phyloP scores from a whole-genome alignment of 73 alveolate species.

The Halteria grandinella region DNA sequence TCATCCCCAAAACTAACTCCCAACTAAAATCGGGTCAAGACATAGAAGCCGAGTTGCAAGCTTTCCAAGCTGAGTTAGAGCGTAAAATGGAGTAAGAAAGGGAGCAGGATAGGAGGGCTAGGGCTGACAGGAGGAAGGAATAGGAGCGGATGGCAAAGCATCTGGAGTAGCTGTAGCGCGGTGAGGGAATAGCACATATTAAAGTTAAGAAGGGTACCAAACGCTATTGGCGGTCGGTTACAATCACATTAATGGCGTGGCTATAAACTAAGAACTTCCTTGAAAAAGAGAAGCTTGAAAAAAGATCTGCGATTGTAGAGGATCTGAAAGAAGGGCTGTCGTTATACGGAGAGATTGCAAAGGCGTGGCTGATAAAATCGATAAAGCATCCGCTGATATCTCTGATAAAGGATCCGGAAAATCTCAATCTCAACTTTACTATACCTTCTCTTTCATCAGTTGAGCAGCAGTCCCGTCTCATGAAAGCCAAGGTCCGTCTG shows the following conservation, averaged over 20 bases:
- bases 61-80: too few relatives aligned
- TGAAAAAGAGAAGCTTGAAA: not conserved
- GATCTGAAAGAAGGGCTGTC: not conserved
- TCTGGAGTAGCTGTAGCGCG: too few relatives aligned
- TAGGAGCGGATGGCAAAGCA: too few relatives aligned
- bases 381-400: conserved; percentile 17
- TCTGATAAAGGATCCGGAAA: not conserved
- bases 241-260: conserved; percentile 8
- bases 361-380: conserved; percentile 37
- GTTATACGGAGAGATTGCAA: conserved; percentile 1
- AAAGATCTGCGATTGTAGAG: not conserved
- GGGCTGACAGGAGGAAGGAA: too few relatives aligned
- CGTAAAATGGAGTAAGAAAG: too few relatives aligned
- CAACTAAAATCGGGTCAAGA: too few relatives aligned
- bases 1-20: too few relatives aligned
- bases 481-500: conserved; percentile 6
- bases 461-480: not conserved
- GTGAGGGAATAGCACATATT: too few relatives aligned
- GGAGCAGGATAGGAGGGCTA: too few relatives aligned
- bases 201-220: conserved; percentile 5
- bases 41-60: too few relatives aligned
- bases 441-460: conserved; percentile 4
- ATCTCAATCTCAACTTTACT: not conserved
- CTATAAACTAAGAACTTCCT: not conserved
- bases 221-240: not conserved